Evolutionary conservation across 2,329 filamentous ascomycete genomes (phyloP).

Genomic region (Stachybotrys echinatus): DNA sequence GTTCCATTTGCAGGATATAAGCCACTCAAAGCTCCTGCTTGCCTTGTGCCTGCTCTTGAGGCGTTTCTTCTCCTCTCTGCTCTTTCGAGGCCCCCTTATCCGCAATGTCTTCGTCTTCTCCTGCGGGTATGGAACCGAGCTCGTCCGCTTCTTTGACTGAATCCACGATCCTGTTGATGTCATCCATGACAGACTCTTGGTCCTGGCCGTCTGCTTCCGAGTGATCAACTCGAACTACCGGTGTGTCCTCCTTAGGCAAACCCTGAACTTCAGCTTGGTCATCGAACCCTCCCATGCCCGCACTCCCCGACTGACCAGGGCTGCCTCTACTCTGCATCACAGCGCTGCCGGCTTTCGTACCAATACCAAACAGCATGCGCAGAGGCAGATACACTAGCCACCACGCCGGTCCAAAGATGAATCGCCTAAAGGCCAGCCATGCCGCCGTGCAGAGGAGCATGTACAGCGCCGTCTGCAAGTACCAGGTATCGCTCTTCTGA

Average conservation of each 20-base stretch:
- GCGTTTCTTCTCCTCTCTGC: neutral
- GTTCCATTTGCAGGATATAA: neutral
- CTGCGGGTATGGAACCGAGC: conserved; percentile 14
- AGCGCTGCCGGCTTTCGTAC: conserved; percentile 49
- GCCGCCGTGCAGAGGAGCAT: conserved; percentile 69
- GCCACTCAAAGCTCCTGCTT: neutral
- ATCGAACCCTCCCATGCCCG: conserved; percentile 14
- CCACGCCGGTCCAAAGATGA: conserved; percentile 85
- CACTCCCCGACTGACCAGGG: conserved; percentile 15
- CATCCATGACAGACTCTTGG: conserved; percentile 34
- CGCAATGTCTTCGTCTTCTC: conserved; percentile 5
- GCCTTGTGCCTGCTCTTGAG: neutral
- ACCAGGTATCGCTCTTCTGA: conserved; percentile 98
- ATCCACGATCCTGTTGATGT: conserved; percentile 51
- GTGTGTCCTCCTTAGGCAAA: conserved; percentile 36
- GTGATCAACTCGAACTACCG: conserved; percentile 40
- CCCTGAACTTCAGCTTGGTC: conserved; percentile 22
- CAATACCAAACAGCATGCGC: conserved; percentile 57
- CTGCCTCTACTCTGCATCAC: conserved; percentile 33
- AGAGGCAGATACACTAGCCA: conserved; percentile 83
- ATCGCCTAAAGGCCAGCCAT: conserved; percentile 81
- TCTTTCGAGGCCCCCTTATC: neutral
- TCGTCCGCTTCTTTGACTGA: conserved; percentile 29
- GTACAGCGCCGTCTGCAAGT: conserved; percentile 85
- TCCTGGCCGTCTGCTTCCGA: conserved; percentile 14